Conservation (phyloP, 345 rosid species). For the Populus davidiana region DNA sequence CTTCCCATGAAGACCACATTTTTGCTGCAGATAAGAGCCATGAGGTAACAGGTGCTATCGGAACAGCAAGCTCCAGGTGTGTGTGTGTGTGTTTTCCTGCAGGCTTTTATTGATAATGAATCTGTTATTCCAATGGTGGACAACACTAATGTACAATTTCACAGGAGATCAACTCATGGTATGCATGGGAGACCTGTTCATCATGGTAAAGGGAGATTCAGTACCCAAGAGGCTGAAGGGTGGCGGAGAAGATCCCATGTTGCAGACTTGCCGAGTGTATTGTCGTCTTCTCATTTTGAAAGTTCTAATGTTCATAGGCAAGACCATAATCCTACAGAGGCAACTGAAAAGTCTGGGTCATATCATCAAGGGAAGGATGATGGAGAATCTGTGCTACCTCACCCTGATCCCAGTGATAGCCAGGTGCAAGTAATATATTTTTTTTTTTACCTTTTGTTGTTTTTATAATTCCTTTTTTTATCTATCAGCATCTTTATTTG, state of each 20-base stretch:
- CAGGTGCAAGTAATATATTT: conserved; percentile 44
- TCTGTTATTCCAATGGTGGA: conserved; percentile 26
- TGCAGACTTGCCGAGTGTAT: conserved; percentile 31
- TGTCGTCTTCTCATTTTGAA: conserved; percentile 37
- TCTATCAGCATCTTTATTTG: background rate
- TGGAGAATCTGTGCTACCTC: conserved; percentile 36
- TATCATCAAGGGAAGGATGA: conserved; percentile 38
- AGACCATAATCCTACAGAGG: conserved; percentile 30
- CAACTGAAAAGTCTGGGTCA: conserved; percentile 34
- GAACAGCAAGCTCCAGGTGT: conserved; percentile 55
- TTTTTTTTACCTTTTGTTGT: background rate
- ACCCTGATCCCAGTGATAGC: conserved; percentile 46
- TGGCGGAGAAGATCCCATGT: conserved; percentile 45
- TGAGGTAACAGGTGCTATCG: conserved; percentile 34
- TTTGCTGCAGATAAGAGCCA: conserved; percentile 41
- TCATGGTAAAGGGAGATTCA: conserved; percentile 53
- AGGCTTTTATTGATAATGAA: conserved; percentile 19
- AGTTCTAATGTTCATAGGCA: conserved; percentile 36
- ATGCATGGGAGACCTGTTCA: conserved; percentile 52
- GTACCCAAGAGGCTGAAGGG: conserved; percentile 52
- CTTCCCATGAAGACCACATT: conserved; percentile 33
- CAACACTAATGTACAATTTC: conserved; percentile 32
- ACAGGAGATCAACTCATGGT: conserved; percentile 68
- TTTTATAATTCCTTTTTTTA: background rate
- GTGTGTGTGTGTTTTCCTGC: conserved; percentile 20